Base-by-base conservation (phyloP, 169 alveolate genomes). In the Plasmodium coatneyi region DNA sequence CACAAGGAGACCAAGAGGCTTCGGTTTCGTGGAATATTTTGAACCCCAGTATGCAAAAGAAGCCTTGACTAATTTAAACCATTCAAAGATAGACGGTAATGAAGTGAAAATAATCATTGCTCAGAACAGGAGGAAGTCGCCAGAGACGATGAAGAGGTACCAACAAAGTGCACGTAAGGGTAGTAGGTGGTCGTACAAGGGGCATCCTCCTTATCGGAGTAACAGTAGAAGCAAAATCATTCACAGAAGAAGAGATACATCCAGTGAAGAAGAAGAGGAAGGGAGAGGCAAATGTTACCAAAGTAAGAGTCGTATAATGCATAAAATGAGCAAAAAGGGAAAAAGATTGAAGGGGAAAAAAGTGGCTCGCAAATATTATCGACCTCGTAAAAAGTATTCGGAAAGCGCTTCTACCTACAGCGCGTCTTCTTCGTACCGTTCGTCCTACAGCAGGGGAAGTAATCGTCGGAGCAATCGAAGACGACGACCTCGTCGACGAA, bases 101-200 rank as follows among this genome's bases (percentile, higher is more conserved):
- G 97, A 96, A 19, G 92, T 98, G 49, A 92, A 95, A 60, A 97
- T 98, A 25, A 97, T 97, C 82, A 92, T 96, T 83, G 99, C 99
- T 14, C 98, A 98, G 71, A 98, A 98, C 93, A 92, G 99, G 30
- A 92, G 99, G 83, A 98, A 98, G 86, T 97, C 98, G n/a, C 98
- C 98, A 19, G 96, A 96, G 56, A 96, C 98, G 10, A 97, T 97
- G 98, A 93, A 98, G 79, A 95, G 95, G 72, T 93, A 91, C 25
- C 95, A 96, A 72, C 32, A 91, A 49, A 46, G 56, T 60, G 79
- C 70, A 12, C 54, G 46, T 14, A 83, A 84, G 6, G 81, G 79
- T 12, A 84, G 72, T n/a, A n/a, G n/a, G n/a, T n/a, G n/a, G n/a
- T n/a, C n/a, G 43, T 78, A 84, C 66, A 84, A 80, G 52, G 36